phyloP scores from a whole-genome alignment of 495 filamentous ascomycete genomes.

The Aspergillus taichungensis region DNA sequence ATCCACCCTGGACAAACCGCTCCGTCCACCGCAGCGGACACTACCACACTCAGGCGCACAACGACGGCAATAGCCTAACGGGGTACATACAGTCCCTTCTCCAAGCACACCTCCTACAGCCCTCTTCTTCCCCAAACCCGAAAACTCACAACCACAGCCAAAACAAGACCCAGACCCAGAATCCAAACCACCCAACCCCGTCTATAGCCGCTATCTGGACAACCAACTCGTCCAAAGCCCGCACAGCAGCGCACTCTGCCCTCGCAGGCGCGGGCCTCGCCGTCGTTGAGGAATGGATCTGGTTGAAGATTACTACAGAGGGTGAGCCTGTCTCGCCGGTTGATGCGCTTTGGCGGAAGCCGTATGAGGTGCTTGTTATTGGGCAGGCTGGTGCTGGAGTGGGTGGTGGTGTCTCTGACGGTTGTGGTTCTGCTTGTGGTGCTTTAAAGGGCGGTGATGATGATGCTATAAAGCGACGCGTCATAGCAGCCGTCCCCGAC shows the following conservation, averaged over 20 bases:
- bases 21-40: slow-evolving; percentile 63
- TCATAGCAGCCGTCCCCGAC: slow-evolving; percentile 78
- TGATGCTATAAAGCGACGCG: slow-evolving; percentile 32
- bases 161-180: slow-evolving; percentile 6
- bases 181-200: no score
- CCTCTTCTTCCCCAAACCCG: not conserved
- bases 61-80: slow-evolving; percentile 23
- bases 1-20: slow-evolving; percentile 92
- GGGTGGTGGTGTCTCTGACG: not conserved
- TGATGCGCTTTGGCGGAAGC: slow-evolving; percentile 65
- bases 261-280: slow-evolving; percentile 57
- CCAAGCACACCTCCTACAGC: slow-evolving; percentile 14
- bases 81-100: slow-evolving; percentile 22
- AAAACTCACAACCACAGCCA: slow-evolving; percentile 1
- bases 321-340: slow-evolving; percentile 67
- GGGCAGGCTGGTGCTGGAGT: slow-evolving; percentile 44
- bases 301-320: slow-evolving; percentile 69
- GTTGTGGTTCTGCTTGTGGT: no score
- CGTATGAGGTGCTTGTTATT: slow-evolving; percentile 78
- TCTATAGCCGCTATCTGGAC: slow-evolving; percentile 66
- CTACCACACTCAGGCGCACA: slow-evolving; percentile 49
- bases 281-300: slow-evolving; percentile 76
- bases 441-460: not conserved
- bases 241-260: slow-evolving; percentile 48
- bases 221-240: slow-evolving; percentile 63